A percentile compares a stretch with the other conserved stretches of the same genome.
These are phyloP conservation scores for Cyclocybe cylindracea DNA, from an alignment of 768 basidiomycete genomes.

Conservation along the genomic window DNA sequence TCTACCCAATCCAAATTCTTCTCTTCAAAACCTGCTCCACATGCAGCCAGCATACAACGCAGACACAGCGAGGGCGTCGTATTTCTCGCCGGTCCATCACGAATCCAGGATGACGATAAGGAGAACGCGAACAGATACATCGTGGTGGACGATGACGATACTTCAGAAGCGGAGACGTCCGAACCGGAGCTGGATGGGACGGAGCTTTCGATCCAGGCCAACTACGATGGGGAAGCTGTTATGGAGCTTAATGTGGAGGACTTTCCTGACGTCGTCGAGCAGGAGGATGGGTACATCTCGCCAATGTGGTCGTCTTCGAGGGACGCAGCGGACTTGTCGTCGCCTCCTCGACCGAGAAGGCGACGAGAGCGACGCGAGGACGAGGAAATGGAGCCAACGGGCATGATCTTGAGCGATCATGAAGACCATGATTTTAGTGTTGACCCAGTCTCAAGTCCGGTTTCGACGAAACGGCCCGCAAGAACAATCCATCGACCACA, in stretches of 20 bases:
- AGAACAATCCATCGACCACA: constrained; percentile 1
- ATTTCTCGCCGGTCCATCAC: constrained; percentile 35
- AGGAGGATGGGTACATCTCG: constrained; percentile 86
- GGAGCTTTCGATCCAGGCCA: constrained; percentile 36
- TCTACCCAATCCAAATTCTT: constrained; percentile 42
- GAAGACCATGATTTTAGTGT: constrained; percentile 24
- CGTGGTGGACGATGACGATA: constrained; percentile 27
- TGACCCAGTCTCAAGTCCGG: constrained; percentile 29
- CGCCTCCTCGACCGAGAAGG: constrained; percentile 44
- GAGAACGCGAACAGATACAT: constrained; percentile 37
- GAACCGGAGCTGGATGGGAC: constrained; percentile 25
- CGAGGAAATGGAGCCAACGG: constrained; percentile 3
- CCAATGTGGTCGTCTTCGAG: constrained; percentile 57
- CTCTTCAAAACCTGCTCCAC: background rate
- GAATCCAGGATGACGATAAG: constrained; percentile 33
- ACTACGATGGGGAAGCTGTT: constrained; percentile 36
- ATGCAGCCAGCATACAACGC: constrained; percentile 11
- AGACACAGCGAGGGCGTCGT: constrained; percentile 18
- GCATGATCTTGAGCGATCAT: constrained; percentile 15
- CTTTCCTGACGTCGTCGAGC: constrained; percentile 50
- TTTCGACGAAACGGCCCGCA: constrained; percentile 22
- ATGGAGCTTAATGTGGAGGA: constrained; percentile 40
- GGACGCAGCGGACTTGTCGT: constrained; percentile 68
- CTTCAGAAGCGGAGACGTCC: constrained; percentile 22
- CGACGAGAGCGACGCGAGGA: constrained; percentile 5